phyloP scores from a whole-genome alignment of 768 basidiomycete species.

The Agrocybe praecox region DNA sequence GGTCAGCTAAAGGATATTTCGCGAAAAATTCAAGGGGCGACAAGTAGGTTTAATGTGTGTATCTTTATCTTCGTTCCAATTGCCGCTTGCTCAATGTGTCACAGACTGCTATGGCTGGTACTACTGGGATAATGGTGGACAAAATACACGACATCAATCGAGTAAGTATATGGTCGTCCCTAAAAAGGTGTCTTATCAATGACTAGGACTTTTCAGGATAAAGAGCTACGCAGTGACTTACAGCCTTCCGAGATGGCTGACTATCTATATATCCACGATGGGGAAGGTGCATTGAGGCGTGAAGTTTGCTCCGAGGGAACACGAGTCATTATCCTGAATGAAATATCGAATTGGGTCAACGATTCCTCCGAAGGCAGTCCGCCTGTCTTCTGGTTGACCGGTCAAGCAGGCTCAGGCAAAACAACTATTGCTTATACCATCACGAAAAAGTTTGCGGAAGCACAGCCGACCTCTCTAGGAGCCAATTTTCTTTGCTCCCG shows the following conservation, averaged over 20 bases:
- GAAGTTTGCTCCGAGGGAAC: conserved; percentile 9
- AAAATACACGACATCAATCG: no score
- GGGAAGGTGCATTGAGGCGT: neutral
- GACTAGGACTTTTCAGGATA: neutral
- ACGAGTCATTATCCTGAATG: conserved; percentile 6
- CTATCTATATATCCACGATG: neutral
- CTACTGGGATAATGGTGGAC: no score
- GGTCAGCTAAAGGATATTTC: no score
- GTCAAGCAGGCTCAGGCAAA: conserved; percentile 12
- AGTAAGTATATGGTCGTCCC: no score
- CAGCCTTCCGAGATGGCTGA: neutral
- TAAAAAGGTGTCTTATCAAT: no score
- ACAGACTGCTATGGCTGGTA: no score
- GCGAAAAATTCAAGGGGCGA: no score
- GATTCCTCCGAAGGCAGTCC: conserved; percentile 2
- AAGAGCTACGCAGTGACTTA: neutral
- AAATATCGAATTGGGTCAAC: conserved; percentile 9
- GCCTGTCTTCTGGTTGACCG: conserved; percentile 10
- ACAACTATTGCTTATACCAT: conserved; percentile 13
- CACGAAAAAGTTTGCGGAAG: neutral
- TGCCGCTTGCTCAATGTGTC: no score
- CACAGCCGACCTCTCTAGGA: neutral
- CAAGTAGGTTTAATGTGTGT: no score
- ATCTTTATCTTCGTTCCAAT: no score
- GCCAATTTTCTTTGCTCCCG: conserved; percentile 2